Percentiles rank a stretch among this genome's conserved stretches.
Evolutionary conservation across 768 basidiomycete genomes (phyloP).

Genomic region (Lentinula aciculospora): DNA sequence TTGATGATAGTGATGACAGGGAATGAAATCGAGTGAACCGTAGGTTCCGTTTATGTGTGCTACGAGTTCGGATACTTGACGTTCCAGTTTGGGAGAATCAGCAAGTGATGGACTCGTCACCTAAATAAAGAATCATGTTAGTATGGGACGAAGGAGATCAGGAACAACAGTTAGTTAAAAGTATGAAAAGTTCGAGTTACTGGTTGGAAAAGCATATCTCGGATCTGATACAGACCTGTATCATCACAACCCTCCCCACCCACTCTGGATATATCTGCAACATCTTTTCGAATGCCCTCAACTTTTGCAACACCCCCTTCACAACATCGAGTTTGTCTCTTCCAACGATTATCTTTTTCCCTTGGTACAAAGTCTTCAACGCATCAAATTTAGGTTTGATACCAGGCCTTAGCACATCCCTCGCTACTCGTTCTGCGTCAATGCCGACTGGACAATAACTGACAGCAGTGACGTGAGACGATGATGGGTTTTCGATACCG

Average conservation of each 20-base stretch:
- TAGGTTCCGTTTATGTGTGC: conserved; percentile 95
- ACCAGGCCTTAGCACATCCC: conserved; percentile 75
- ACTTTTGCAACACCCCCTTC: conserved; percentile 96
- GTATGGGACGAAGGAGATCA: not conserved
- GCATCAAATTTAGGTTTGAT: conserved; percentile 89
- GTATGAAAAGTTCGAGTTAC: no score
- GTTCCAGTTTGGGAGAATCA: conserved; percentile 90
- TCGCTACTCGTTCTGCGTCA: conserved; percentile 83
- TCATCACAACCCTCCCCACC: conserved; percentile 84
- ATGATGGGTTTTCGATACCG: conserved; percentile 79
- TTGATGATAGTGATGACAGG: conserved; percentile 98
- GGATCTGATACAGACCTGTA: conserved; percentile 51
- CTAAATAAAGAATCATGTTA: not conserved
- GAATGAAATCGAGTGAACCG: conserved; percentile 90
- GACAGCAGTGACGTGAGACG: conserved; percentile 61
- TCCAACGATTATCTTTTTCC: conserved; percentile 98
- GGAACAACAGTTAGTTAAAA: not conserved
- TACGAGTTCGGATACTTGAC: conserved; percentile 89
- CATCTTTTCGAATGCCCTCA: conserved; percentile 94
- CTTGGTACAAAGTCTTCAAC: conserved; percentile 78
- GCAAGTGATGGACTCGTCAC: conserved; percentile 82
- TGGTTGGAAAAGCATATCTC: not conserved
- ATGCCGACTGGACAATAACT: conserved; percentile 94
- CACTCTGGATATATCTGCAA: conserved; percentile 92
- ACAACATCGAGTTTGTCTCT: conserved; percentile 98